phyloP scores from a whole-genome alignment of 2,329 filamentous ascomycete genomes.

The Periconia sp. region DNA sequence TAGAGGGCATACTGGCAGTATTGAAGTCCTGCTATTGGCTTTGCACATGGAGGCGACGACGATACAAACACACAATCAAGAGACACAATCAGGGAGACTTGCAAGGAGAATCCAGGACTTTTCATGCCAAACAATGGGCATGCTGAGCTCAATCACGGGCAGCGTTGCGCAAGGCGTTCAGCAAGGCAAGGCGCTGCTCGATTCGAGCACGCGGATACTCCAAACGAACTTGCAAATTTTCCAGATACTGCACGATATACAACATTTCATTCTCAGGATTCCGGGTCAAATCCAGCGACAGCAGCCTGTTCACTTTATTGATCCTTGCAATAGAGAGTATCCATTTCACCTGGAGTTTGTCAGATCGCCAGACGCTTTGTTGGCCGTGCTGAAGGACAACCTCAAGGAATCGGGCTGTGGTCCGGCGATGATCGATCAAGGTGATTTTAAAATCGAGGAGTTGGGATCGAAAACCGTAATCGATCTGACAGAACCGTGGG shows the following conservation, averaged over 20 bases:
- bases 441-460: conserved; percentile 36
- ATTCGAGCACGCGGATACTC: conserved; percentile 8
- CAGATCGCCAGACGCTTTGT: conserved; percentile 28
- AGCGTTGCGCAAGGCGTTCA: conserved; percentile 7
- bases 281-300: conserved; percentile 37
- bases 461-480: conserved; percentile 14
- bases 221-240: conserved; percentile 30
- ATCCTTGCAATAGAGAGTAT: conserved; percentile 28
- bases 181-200: conserved; percentile 13
- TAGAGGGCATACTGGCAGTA: conserved; percentile 27
- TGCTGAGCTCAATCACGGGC: conserved; percentile 4
- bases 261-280: conserved; percentile 22
- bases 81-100: background rate
- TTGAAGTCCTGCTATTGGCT: conserved; percentile 32
- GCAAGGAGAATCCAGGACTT: conserved; percentile 13
- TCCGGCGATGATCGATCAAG: conserved; percentile 25
- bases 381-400: conserved; percentile 30
- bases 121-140: conserved; percentile 22
- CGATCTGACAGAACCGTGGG: conserved; percentile 26
- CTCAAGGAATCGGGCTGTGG: conserved; percentile 18
- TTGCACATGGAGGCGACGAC: conserved; percentile 25
- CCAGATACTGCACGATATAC: conserved; percentile 23
- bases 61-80: conserved; percentile 4
- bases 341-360: conserved; percentile 43
- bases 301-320: conserved; percentile 38